phyloP scores from a whole-genome alignment of 164 flowering plant genomes.

The Liriodendron chinense region DNA sequence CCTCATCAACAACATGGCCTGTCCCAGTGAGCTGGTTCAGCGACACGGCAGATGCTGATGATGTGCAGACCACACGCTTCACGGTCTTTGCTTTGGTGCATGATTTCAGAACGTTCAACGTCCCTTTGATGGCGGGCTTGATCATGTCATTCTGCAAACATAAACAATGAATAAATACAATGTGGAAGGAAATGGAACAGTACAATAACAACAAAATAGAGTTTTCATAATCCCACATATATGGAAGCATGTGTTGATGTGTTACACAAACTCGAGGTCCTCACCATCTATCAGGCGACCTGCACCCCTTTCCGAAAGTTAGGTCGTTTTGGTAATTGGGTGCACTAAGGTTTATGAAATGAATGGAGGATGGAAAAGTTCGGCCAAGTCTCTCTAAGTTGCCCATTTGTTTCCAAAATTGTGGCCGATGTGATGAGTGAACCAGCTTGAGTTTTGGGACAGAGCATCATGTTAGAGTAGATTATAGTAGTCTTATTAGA shows the following conservation, averaged over 20 bases:
- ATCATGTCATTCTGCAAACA: constrained; percentile 61
- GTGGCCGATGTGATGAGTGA: too few relatives aligned
- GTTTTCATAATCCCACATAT: background rate
- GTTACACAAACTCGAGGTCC: background rate
- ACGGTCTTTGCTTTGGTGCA: constrained; percentile 54
- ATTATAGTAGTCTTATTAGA: too few relatives aligned
- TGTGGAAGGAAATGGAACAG: background rate
- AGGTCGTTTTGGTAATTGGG: too few relatives aligned
- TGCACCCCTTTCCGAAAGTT: too few relatives aligned
- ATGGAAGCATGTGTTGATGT: background rate
- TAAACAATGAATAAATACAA: background rate
- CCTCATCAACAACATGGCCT: constrained; percentile 56
- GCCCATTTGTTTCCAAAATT: too few relatives aligned
- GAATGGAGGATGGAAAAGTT: too few relatives aligned
- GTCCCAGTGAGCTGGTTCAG: constrained; percentile 39
- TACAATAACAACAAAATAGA: background rate
- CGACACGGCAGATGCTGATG: constrained; percentile 70
- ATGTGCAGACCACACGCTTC: constrained; percentile 62
- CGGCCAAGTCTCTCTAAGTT: too few relatives aligned
- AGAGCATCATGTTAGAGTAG: too few relatives aligned
- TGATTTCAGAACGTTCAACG: constrained; percentile 48
- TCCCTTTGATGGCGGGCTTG: constrained; percentile 71
- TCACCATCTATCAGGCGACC: too few relatives aligned
- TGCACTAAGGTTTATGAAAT: too few relatives aligned
- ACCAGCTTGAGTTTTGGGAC: too few relatives aligned